phyloP scores from a whole-genome alignment of 1,284 basidiomycete genomes.

The Malassezia restricta region DNA sequence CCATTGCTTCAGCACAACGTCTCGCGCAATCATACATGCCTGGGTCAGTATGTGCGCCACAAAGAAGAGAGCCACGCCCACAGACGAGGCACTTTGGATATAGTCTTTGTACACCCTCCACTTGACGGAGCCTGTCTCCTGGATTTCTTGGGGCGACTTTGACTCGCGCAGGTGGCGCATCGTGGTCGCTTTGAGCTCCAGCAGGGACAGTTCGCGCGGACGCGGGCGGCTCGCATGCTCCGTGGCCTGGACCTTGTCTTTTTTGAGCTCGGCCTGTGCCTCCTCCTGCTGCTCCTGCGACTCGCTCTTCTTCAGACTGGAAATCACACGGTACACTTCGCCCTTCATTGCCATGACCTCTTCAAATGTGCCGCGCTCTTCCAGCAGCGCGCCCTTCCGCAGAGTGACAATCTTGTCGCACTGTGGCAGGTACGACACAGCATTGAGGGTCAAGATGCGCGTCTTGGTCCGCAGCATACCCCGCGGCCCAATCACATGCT shows the following conservation, averaged over 20 bases:
- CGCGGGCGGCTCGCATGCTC: conserved; percentile 20
- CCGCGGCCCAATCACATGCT: conserved; percentile 75
- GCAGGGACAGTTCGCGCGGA: conserved; percentile 28
- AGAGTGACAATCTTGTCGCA: conserved; percentile 71
- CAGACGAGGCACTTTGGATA: conserved; percentile 27
- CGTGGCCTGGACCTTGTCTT: conserved; percentile 11
- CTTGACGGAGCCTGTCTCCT: conserved; percentile 35
- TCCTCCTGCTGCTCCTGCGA: conserved; percentile 11
- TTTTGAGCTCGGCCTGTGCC: background rate
- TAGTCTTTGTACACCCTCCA: conserved; percentile 38
- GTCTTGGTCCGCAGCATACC: conserved; percentile 72
- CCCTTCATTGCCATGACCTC: conserved; percentile 54
- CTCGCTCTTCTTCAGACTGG: conserved; percentile 44
- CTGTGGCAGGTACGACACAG: conserved; percentile 67
- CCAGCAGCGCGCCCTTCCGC: conserved; percentile 49
- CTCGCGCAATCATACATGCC: conserved; percentile 31
- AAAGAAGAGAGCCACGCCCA: conserved; percentile 32
- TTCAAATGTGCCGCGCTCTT: conserved; percentile 61
- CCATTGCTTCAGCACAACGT: conserved; percentile 44
- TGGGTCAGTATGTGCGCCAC: conserved; percentile 31
- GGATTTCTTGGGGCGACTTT: conserved; percentile 32
- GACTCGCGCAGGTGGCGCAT: conserved; percentile 40
- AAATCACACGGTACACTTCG: conserved; percentile 67
- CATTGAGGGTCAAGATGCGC: conserved; percentile 77
- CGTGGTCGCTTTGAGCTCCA: conserved; percentile 34